Conservation (phyloP, 176 grass and related monocot species). For the Oryza brachyantha region DNA sequence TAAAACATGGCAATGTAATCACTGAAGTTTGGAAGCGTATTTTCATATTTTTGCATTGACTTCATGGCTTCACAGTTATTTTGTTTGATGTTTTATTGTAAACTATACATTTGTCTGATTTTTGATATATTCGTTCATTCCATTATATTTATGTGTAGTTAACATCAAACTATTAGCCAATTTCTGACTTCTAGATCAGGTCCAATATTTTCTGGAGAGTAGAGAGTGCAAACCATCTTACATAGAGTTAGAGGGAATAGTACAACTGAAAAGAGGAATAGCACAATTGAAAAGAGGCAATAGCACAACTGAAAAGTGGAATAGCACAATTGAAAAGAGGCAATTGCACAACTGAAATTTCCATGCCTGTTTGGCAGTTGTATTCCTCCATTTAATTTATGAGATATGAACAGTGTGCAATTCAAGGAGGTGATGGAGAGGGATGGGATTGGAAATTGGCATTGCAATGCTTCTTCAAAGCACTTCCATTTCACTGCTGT, state of each 20-base stretch:
- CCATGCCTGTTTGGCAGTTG: neutral
- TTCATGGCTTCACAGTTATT: neutral
- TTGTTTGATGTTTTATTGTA: neutral
- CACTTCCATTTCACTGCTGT: neutral
- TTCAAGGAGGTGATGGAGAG: neutral
- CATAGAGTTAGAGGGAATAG: neutral
- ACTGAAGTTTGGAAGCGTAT: neutral
- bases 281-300: too few relatives aligned
- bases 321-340: too few relatives aligned
- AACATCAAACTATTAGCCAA: neutral
- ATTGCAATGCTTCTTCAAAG: neutral
- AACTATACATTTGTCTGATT: neutral
- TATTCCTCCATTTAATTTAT: neutral
- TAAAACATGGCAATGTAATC: neutral
- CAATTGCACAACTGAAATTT: neutral
- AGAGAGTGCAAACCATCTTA: neutral
- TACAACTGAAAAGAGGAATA: neutral
- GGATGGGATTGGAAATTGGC: neutral
- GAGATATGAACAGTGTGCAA: neutral
- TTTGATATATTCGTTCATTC: neutral
- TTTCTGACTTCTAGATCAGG: too few relatives aligned
- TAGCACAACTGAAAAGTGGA: too few relatives aligned
- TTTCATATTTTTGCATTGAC: neutral
- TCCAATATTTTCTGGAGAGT: too few relatives aligned
- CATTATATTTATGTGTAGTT: neutral